Conservation (phyloP, 306 rosid genomes). For the Corylus americana region DNA sequence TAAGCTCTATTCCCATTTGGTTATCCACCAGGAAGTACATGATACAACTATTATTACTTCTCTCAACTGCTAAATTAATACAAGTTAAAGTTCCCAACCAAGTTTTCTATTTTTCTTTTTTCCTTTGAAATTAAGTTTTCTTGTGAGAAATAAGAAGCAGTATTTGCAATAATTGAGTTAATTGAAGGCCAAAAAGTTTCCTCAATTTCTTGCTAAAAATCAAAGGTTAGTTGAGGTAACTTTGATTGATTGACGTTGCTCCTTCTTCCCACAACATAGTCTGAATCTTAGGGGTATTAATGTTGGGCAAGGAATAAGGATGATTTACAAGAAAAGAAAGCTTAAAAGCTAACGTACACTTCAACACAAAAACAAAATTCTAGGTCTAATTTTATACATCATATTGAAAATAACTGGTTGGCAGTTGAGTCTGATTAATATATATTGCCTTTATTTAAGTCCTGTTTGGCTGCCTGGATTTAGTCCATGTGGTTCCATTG, state of each 20-base stretch:
- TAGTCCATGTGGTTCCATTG: too few relatives aligned
- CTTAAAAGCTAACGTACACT: constrained; percentile 17
- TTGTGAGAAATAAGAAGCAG: background rate
- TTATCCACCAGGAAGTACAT: background rate
- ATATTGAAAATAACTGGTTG: background rate
- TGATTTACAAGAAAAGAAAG: constrained; percentile 11
- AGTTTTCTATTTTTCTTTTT: background rate
- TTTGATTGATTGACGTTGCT: background rate
- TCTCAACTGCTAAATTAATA: too few relatives aligned
- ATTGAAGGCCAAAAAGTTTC: background rate
- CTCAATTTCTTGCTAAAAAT: background rate
- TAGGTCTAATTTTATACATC: background rate
- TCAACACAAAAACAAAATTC: constrained; percentile 4
- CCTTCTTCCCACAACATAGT: background rate
- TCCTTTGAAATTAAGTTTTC: background rate
- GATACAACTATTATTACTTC: too few relatives aligned
- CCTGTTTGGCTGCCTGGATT: too few relatives aligned
- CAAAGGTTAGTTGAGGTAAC: constrained; percentile 15
- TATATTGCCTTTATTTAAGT: background rate
- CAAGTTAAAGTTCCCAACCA: too few relatives aligned
- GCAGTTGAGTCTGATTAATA: background rate
- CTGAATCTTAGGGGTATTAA: background rate
- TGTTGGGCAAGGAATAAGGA: background rate
- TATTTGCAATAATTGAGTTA: too few relatives aligned
- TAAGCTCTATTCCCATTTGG: too few relatives aligned